phyloP scores from a whole-genome alignment of 2,329 filamentous ascomycete genomes.

The Cladophialophora carrionii region DNA sequence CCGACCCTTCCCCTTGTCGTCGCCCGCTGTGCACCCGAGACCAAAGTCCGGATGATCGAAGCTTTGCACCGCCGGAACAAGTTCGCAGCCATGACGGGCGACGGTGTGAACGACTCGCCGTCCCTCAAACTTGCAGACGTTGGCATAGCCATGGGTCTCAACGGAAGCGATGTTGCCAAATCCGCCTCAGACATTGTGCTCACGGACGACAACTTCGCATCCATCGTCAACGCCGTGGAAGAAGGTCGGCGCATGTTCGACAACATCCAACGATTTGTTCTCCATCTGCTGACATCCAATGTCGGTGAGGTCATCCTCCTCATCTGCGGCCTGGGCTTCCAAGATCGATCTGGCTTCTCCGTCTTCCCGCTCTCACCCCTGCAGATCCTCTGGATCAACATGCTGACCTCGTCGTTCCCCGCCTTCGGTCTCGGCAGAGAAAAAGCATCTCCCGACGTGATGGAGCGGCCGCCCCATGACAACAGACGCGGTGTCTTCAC shows the following conservation, averaged over 20 bases:
- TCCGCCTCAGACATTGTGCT: slow-evolving; percentile 66
- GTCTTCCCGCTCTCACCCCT: slow-evolving; percentile 64
- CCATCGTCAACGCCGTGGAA: slow-evolving; percentile 79
- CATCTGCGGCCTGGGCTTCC: slow-evolving; percentile 62
- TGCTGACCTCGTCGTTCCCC: slow-evolving; percentile 63
- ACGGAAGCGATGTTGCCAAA: slow-evolving; percentile 78
- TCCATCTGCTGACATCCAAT: slow-evolving; percentile 60
- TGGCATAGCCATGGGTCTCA: slow-evolving; percentile 85
- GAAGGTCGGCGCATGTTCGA: slow-evolving; percentile 85
- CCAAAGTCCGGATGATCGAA: slow-evolving; percentile 89
- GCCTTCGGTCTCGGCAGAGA: slow-evolving; percentile 65
- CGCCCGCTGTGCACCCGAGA: slow-evolving; percentile 80
- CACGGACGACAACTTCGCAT: slow-evolving; percentile 85
- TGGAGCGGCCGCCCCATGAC: slow-evolving; percentile 59
- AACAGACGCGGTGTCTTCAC: slow-evolving; percentile 58
- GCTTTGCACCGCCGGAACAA: slow-evolving; percentile 75
- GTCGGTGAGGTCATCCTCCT: slow-evolving; percentile 62
- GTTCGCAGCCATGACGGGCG: slow-evolving; percentile 86
- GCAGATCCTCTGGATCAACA: slow-evolving; percentile 67
- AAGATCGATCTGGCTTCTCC: slow-evolving; percentile 56
- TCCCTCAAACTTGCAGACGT: slow-evolving; percentile 80
- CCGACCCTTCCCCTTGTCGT: slow-evolving; percentile 78
- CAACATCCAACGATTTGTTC: slow-evolving; percentile 77
- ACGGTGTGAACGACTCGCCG: slow-evolving; percentile 85
- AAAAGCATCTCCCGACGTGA: slow-evolving; percentile 58